Evolutionary conservation across 176 grass and related monocot species (phyloP).

Genomic region (Triticum timopheevii): DNA sequence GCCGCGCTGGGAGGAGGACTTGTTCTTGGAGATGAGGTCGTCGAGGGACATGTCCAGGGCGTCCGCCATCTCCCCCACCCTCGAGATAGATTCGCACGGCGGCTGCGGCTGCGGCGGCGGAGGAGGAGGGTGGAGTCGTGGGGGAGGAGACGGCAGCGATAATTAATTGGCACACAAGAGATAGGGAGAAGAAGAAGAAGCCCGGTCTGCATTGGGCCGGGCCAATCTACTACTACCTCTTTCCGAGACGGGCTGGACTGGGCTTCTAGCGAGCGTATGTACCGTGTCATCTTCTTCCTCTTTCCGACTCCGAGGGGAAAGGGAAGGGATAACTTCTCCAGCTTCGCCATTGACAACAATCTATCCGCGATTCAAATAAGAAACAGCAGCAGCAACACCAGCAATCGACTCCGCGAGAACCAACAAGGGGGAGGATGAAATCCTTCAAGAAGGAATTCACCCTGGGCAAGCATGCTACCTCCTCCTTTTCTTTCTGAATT

Average conservation of each 20-base stretch:
- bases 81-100: neutral
- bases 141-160: neutral
- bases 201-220: neutral
- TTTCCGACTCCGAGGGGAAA: neutral
- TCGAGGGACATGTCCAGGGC: constrained; percentile 74
- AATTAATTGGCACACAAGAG: neutral
- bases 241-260: neutral
- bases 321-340: neutral
- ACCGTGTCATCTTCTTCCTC: neutral
- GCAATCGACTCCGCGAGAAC: neutral
- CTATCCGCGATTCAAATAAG: neutral
- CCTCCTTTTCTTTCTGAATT: neutral
- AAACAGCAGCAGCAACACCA: neutral
- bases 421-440: neutral
- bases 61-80: constrained; percentile 29
- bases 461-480: constrained; percentile 28
- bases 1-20: constrained; percentile 4
- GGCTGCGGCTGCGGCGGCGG: neutral
- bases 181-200: neutral
- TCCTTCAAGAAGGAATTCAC: constrained; percentile 70
- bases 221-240: neutral
- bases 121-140: neutral
- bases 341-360: neutral
- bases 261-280: neutral
- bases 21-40: constrained; percentile 81